Evolutionary conservation across 2,329 filamentous ascomycete genomes (phyloP).

Genomic region (Penicillium rolfsii): DNA sequence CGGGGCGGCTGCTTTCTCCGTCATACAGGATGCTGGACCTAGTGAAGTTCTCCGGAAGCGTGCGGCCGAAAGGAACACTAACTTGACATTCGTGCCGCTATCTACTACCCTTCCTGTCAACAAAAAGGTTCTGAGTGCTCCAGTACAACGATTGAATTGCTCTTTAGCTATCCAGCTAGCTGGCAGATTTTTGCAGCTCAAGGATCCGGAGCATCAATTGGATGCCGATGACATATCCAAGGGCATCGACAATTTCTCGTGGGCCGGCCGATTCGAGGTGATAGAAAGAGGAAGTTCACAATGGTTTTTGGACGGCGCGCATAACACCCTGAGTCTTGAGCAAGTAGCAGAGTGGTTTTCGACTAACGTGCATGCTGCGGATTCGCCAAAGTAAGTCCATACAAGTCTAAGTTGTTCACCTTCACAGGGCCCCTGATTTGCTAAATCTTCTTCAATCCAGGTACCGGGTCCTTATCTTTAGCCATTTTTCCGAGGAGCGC

Average conservation of each 20-base stretch:
- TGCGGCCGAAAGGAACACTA: neutral
- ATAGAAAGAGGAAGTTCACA: neutral
- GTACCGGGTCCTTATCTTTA: conserved; percentile 1
- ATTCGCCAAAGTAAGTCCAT: neutral
- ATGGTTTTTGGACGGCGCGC: neutral
- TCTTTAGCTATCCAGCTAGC: neutral
- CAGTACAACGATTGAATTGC: conserved; percentile 1
- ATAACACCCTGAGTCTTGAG: neutral
- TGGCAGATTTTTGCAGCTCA: neutral
- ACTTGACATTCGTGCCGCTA: neutral
- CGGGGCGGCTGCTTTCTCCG: conserved; percentile 60
- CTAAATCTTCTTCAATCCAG: neutral
- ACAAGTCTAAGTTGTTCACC: no score
- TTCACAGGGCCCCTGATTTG: no score
- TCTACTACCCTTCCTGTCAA: neutral
- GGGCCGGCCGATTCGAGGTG: neutral
- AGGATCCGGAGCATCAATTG: neutral
- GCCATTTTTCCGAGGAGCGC: conserved; percentile 1
- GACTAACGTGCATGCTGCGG: neutral
- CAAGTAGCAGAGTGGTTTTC: conserved; percentile 2
- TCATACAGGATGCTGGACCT: conserved; percentile 52
- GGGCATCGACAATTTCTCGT: conserved; percentile 1
- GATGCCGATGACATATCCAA: neutral
- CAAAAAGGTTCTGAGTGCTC: neutral
- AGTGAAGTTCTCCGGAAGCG: neutral